Conservation (phyloP, 495 filamentous ascomycete species). For the Tuber brumale region DNA sequence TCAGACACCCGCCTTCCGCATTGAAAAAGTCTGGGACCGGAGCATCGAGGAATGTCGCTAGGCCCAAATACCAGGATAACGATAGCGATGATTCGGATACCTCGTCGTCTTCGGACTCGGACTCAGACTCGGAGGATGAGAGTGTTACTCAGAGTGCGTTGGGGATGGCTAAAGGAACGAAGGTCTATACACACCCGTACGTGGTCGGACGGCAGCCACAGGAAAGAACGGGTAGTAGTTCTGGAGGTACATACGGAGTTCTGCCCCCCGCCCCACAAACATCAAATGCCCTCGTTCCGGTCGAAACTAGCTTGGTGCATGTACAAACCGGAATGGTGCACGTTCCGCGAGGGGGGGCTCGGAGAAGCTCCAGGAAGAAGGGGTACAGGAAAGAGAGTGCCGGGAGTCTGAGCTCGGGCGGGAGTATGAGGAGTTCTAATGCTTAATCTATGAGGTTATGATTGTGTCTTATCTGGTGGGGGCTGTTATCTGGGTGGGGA, state of each 20-base stretch:
- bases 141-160: constrained; percentile 30
- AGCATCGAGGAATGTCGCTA: constrained; percentile 11
- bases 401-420: constrained; percentile 33
- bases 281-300: constrained; percentile 18
- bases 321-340: constrained; percentile 21
- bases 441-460: constrained; percentile 33
- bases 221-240: constrained; percentile 36
- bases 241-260: constrained; percentile 35
- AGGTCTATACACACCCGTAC: constrained; percentile 34
- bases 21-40: constrained; percentile 12
- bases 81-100: constrained; percentile 23
- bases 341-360: constrained; percentile 25
- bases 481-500: neutral
- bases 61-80: constrained; percentile 22
- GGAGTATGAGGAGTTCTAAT: constrained; percentile 30
- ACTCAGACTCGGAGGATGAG: constrained; percentile 34
- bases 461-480: constrained; percentile 29
- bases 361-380: constrained; percentile 21
- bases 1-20: constrained; percentile 26
- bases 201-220: constrained; percentile 26
- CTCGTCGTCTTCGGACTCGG: constrained; percentile 29
- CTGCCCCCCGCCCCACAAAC: constrained; percentile 32
- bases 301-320: constrained; percentile 23
- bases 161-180: constrained; percentile 41
- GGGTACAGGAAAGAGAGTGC: constrained; percentile 37